phyloP scores from a whole-genome alignment of 768 basidiomycete species.

The Tremella fuciformis region DNA sequence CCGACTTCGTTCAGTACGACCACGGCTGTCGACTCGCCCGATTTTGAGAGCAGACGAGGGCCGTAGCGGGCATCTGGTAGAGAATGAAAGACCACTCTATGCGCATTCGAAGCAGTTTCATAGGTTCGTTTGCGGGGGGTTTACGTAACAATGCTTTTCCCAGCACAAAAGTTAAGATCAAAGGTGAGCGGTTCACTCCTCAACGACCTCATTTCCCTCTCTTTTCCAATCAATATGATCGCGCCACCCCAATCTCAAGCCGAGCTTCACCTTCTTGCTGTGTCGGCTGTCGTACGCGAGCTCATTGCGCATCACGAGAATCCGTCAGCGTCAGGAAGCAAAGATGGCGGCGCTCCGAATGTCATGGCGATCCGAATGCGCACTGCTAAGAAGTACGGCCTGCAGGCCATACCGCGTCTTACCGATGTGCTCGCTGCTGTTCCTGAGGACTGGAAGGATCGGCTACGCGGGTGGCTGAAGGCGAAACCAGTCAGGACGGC shows the following conservation, averaged over 20 bases:
- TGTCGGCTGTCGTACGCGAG: slow-evolving; percentile 90
- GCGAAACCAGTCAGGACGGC: slow-evolving; percentile 95
- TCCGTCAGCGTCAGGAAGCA: slow-evolving; percentile 30
- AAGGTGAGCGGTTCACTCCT: not conserved
- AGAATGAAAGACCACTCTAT: slow-evolving; percentile 1
- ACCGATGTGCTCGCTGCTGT: slow-evolving; percentile 99
- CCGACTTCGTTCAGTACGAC: slow-evolving; percentile 11
- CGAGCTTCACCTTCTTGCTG: slow-evolving; percentile 82
- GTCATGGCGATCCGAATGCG: slow-evolving; percentile 82
- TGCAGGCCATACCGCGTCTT: slow-evolving; percentile 81
- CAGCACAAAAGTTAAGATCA: not conserved
- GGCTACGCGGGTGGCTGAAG: slow-evolving; percentile 78
- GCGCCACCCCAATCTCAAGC: slow-evolving; percentile 65
- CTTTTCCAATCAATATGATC: slow-evolving; percentile 33
- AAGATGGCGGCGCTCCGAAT: slow-evolving; percentile 65
- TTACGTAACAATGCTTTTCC: not conserved
- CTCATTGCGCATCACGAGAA: slow-evolving; percentile 60
- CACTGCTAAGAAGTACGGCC: slow-evolving; percentile 84
- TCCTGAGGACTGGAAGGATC: slow-evolving; percentile 94
- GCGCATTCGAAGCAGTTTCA: slow-evolving; percentile 4
- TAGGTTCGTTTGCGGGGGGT: not conserved
- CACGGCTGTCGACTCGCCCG: slow-evolving; percentile 39
- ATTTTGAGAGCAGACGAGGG: slow-evolving; percentile 20
- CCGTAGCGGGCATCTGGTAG: slow-evolving; percentile 28
- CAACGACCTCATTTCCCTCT: slow-evolving; percentile 1